Evolutionary conservation across 2,329 filamentous ascomycete genomes (phyloP), one percentile per base, ranked within the genome.

Genomic region (Corniculantispora saksenae): DNA sequence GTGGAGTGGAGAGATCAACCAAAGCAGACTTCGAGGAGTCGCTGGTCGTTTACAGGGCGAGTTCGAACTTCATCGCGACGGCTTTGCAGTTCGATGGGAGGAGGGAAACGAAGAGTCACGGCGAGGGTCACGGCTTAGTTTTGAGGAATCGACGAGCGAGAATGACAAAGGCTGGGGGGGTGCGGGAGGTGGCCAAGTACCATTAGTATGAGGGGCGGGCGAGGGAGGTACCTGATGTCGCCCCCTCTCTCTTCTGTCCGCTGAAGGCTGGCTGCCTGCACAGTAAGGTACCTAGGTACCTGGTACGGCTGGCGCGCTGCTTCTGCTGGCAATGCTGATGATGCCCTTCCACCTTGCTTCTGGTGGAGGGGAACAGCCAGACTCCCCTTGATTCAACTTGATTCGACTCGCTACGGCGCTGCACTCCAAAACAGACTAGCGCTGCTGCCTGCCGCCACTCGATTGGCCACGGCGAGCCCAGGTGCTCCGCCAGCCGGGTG

Each of bases 21-120:
- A 72, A 73, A 84, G 83, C 83, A 83, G 83, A 85, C 83, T 84
- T 80, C 80, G 71, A 75, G 77, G 78, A 84, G 83, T 83, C 82
- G 83, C 80, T 81, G 80, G 78, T 71, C 74, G 71, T 69, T 80
- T 81, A 86, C 76, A 84, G 78, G 78, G 77, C 78, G 74, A 72
- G 81, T 76, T 80, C 81, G 81, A 84, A 83, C 76, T 76, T 77
- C 83, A 86, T 85, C 75, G 80, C 80, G 80, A 76, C 78, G 77
- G 78, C 77, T 72, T 75, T 81, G 74, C 71, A 78, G 81, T 82
- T 84, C 80, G 82, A 81, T 81, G 73, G 73, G 71, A 63, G 71
- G 74, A 76, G 75, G 77, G 77, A 78, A 77, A 70, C 47, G 38
- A 60, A 32, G 58, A 55, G 61, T 19, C 25, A 67, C 67, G 68